Base-by-base conservation (phyloP, 352 stramenopile genomes). In the Aphanomyces invadans region DNA sequence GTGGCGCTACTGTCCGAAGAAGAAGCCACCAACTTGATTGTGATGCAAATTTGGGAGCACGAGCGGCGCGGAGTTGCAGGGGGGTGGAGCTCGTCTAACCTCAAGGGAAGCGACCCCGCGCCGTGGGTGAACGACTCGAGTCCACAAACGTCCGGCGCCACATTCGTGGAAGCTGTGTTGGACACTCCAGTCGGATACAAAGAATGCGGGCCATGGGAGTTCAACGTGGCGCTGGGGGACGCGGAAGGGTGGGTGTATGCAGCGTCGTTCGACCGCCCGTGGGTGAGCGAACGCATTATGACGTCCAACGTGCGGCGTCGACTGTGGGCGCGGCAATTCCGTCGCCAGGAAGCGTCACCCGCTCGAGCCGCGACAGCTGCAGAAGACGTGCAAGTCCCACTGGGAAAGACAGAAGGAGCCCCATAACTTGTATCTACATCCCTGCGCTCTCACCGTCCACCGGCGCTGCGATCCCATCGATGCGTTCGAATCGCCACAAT, bases 211-310 rank as follows among this genome's bases (percentile, higher is more conserved):
- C n/a, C n/a, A 25, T 65, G 59, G 59, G 46, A 39, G 10, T 65
- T 56, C 39, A 53, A 33, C 11, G 42, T 65, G 11, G 33, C 36
- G 12, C 5, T 26, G 9, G 42, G 31, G 17, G 59, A 65, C 46
- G 15, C 12, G 17, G 42, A 57, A 33, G 59, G 59, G 10, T 65
- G 59, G 59, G n/a, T 44, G 26, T 65, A 65, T 4, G 36, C 31
- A 7, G 36, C 11, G 46, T 55, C 59, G 32, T 28, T 23, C 28
- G 15, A 33, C 32, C 36, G 59, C 5, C 59, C 59, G 25, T 65
- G 59, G 59, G 31, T 36, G 15, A 15, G 1, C 46, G 5, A 45
- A 17, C n/a, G 10, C 19, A 17, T 26, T 17, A 26, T 52, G 32
- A 52, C 59, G 19, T 38, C 26, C 17, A 38, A 54, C 15, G 36